Percentiles rank a stretch among this genome's conserved stretches.
These are phyloP conservation scores for Styphnolobium japonicum DNA, from an alignment of 306 rosid species.

Conservation along the genomic window DNA sequence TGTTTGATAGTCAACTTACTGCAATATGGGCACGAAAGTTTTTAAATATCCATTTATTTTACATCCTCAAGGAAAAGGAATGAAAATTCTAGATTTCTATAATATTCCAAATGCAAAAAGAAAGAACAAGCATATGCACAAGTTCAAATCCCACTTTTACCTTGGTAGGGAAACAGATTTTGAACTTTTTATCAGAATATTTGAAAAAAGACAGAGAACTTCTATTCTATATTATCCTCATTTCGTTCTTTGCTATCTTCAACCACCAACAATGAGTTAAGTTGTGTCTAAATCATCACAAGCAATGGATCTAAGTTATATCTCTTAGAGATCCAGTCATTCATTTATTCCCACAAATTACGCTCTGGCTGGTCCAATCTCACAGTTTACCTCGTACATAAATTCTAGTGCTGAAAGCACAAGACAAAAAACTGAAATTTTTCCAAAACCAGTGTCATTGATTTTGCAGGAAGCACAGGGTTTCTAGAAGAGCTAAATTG, in stretches of 20 bases:
- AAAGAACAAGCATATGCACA: not conserved
- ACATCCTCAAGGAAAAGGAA: not conserved
- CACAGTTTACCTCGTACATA: not conserved
- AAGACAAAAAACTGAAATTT: not conserved
- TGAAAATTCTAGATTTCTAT: not conserved
- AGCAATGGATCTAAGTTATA: not conserved
- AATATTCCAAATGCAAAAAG: not conserved
- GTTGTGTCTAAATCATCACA: not conserved
- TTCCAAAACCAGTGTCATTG: no score
- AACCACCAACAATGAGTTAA: not conserved
- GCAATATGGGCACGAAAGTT: no score
- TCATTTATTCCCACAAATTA: not conserved
- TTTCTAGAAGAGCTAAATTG: no score
- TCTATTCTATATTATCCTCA: not conserved
- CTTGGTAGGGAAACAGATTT: not conserved
- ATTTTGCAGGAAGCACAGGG: not conserved
- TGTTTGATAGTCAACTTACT: not conserved
- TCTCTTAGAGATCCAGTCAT: not conserved
- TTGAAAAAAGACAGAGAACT: not conserved
- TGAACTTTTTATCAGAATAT: not conserved
- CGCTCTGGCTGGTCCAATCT: not conserved
- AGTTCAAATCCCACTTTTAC: not conserved
- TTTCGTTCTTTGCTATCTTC: not conserved
- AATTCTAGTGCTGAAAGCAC: no score
- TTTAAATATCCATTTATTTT: not conserved